phyloP scores from a whole-genome alignment of 345 rosid genomes.

The Theobroma cacao region DNA sequence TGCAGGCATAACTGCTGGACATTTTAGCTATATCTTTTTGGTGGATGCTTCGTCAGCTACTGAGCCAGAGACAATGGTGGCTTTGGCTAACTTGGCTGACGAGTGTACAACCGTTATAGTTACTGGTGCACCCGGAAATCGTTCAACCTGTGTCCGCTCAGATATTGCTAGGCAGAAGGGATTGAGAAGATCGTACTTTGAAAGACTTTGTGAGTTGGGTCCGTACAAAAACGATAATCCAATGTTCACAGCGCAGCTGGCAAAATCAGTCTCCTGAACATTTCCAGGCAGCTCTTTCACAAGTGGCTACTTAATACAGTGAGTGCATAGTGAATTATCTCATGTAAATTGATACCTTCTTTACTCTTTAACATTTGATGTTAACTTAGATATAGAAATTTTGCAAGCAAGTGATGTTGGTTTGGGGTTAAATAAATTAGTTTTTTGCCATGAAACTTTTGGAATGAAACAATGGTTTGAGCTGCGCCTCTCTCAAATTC shows the following conservation, averaged over 20 bases:
- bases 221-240: conserved; percentile 5
- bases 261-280: too few relatives aligned
- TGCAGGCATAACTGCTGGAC: conserved; percentile 26
- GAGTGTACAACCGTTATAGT: conserved; percentile 29
- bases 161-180: conserved; percentile 28
- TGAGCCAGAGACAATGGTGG: conserved; percentile 39
- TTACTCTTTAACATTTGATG: too few relatives aligned
- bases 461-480: too few relatives aligned
- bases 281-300: too few relatives aligned
- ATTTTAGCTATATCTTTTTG: conserved; percentile 36
- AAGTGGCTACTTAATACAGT: too few relatives aligned
- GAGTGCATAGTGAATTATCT: too few relatives aligned
- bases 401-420: too few relatives aligned
- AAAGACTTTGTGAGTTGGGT: conserved; percentile 22
- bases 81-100: conserved; percentile 31
- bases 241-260: neutral
- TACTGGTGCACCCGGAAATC: conserved; percentile 21
- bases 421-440: too few relatives aligned
- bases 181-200: conserved; percentile 28
- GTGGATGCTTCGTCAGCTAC: conserved; percentile 34
- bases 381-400: too few relatives aligned
- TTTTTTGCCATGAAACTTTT: too few relatives aligned
- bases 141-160: conserved; percentile 28
- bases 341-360: too few relatives aligned
- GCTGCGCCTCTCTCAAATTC: too few relatives aligned